Conservation (phyloP, 1,284 basidiomycete genomes). For the Irpex rosettiformis region DNA sequence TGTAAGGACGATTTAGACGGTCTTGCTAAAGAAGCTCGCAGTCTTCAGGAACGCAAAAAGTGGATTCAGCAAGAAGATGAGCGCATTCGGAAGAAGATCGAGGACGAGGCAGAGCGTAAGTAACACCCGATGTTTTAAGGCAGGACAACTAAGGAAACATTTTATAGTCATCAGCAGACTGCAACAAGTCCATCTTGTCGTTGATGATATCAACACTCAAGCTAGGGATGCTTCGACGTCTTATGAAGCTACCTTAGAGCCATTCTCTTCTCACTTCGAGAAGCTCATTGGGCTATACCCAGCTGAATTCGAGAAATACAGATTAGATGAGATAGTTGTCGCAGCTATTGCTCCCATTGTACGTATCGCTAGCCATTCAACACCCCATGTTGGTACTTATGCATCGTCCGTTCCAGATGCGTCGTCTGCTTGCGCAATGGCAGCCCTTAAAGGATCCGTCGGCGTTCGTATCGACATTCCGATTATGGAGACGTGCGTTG, state of each 20-base stretch:
- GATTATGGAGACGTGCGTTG: slow-evolving; percentile 66
- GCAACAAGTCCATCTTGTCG: slow-evolving; percentile 70
- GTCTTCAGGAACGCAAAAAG: slow-evolving; percentile 75
- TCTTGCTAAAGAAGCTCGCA: slow-evolving; percentile 86
- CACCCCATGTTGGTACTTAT: no score
- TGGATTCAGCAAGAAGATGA: slow-evolving; percentile 72
- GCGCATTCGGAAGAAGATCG: slow-evolving; percentile 63
- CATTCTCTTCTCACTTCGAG: slow-evolving; percentile 70
- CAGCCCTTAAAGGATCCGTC: slow-evolving; percentile 68
- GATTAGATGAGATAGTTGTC: slow-evolving; percentile 89
- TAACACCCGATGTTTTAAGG: no score
- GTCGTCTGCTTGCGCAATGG: slow-evolving; percentile 67
- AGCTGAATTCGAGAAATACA: slow-evolving; percentile 76
- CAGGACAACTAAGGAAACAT: no score
- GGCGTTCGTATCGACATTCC: slow-evolving; percentile 60
- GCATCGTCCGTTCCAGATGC: no score
- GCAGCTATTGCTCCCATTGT: slow-evolving; percentile 83
- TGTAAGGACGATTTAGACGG: slow-evolving; percentile 83
- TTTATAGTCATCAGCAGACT: slow-evolving; percentile 80
- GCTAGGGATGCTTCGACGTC: slow-evolving; percentile 59
- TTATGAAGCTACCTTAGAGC: slow-evolving; percentile 68
- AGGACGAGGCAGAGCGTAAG: slow-evolving; percentile 74
- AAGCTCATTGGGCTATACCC: slow-evolving; percentile 69
- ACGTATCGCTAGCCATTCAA: slow-evolving; percentile 32
- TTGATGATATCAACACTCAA: slow-evolving; percentile 63